These are phyloP conservation scores for Sugiyamaella sp. DNA, from an alignment of 1,139 yeast genomes.

Conservation along the genomic window DNA sequence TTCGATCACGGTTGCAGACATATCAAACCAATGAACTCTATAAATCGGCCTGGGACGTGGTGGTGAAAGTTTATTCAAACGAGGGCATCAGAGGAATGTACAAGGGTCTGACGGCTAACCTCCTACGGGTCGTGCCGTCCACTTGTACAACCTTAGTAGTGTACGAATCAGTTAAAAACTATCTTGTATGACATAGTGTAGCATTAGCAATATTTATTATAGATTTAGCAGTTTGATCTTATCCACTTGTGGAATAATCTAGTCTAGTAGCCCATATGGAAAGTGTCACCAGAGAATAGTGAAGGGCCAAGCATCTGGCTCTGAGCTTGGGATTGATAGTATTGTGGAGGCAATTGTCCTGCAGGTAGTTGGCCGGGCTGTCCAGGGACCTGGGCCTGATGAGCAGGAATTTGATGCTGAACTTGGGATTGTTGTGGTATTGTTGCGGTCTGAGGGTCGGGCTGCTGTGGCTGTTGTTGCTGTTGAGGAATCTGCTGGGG, in stretches of 20 bases:
- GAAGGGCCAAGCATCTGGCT: constrained; percentile 28
- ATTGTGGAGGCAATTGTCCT: constrained; percentile 21
- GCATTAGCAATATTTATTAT: constrained; percentile 3
- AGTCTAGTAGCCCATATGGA: constrained; percentile 32
- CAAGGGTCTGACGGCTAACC: constrained; percentile 78
- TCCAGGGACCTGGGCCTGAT: not conserved
- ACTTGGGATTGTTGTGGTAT: constrained; percentile 21
- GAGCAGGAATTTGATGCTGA: constrained; percentile 5
- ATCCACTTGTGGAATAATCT: not conserved
- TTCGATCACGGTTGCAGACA: constrained; percentile 76
- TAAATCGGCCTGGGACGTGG: constrained; percentile 36
- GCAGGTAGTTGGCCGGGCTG: constrained; percentile 8
- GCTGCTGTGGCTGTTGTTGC: constrained; percentile 3
- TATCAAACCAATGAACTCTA: constrained; percentile 30
- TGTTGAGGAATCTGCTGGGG: constrained; percentile 12
- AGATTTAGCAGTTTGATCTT: not conserved
- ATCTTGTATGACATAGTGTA: not conserved
- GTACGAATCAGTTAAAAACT: constrained; percentile 54
- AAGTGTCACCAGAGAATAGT: constrained; percentile 28
- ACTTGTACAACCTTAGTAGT: constrained; percentile 81
- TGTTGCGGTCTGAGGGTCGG: constrained; percentile 5
- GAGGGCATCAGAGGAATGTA: constrained; percentile 69
- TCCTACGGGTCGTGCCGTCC: constrained; percentile 85
- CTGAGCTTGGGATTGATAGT: constrained; percentile 20
- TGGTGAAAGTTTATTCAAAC: constrained; percentile 44